Evolutionary conservation across 345 rosid species (phyloP), one percentile per base, ranked within the genome.

Genomic region (Cardamine chenopodiifolia): DNA sequence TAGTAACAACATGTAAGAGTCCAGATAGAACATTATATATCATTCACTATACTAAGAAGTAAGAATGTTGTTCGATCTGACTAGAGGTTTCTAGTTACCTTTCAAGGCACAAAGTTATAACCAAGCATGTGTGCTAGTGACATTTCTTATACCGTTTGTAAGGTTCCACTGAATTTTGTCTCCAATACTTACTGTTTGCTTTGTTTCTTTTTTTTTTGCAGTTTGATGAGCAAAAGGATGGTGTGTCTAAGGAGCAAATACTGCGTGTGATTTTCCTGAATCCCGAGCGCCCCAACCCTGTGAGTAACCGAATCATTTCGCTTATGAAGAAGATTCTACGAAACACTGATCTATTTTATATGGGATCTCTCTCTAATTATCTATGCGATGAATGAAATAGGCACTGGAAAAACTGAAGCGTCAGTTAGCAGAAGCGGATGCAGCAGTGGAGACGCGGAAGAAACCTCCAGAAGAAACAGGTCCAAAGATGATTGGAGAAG

Each of bases 211-310:
- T 19, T 18, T 68, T 22, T 44, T 13, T 68, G 62, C 89, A 96
- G 99, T 96, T 96, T 84, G 97, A 96, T 37, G 99, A 96, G 78
- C 97, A 84, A 78, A 96, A 86, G 78, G 99, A 96, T 61, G 90
- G 89, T 76, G 89, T 84, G 15, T 86, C 88, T 6, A 81, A 82
- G 48, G 98, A 96, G 80, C 89, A 89, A 77, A 88, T 96, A 72
- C 62, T 92, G 82, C 93, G 85, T 40, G 99, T 92, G 31, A 80
- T 90, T 67, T 96, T 92, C 70, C 79, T 96, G 14, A 92, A 96
- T 81, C 96, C 98, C 0, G 90, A 80, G 31, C 88, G 90, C 12
- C 76, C 97, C 48, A 80, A 78, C 75, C 88, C 96, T 76, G 99
- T 96, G 78, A 87, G 93, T 82, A 28, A 28, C 48, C 1, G 0